These are phyloP conservation scores for Boletus mariae DNA, from an alignment of 1,284 basidiomycete species.

Conservation along the genomic window DNA sequence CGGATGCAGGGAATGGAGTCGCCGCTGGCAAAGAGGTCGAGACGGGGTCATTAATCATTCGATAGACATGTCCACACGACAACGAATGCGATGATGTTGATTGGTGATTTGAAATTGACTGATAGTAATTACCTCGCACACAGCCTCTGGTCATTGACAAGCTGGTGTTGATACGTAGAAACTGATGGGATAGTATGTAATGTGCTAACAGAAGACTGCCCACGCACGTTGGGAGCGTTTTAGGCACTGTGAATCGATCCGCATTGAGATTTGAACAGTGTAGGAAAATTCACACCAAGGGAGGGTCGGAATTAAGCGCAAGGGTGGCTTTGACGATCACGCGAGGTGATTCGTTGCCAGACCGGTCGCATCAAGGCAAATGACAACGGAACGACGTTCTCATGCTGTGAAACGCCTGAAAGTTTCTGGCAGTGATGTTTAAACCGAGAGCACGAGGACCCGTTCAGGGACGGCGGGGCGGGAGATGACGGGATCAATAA, in stretches of 20 bases:
- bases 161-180: no score
- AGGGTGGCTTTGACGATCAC: slow-evolving; percentile 4
- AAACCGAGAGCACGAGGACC: slow-evolving; percentile 9
- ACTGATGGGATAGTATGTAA: not conserved
- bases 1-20: slow-evolving; percentile 27
- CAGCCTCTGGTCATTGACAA: not conserved
- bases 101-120: slow-evolving; percentile 5
- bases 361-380: not conserved
- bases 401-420: slow-evolving; percentile 18
- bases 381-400: not conserved
- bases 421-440: not conserved
- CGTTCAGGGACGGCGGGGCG: slow-evolving; percentile 24
- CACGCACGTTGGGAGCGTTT: no score
- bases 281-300: no score
- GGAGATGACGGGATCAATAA: slow-evolving; percentile 15
- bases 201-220: not conserved
- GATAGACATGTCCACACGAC: not conserved
- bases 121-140: not conserved
- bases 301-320: no score
- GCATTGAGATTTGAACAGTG: no score
- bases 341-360: slow-evolving; percentile 5
- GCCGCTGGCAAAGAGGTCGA: slow-evolving; percentile 28
- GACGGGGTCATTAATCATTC: slow-evolving; percentile 8
- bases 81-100: not conserved
- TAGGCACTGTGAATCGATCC: not conserved